Conservation (phyloP, 2,329 filamentous ascomycete genomes). For the Rhinocladiella similis region DNA sequence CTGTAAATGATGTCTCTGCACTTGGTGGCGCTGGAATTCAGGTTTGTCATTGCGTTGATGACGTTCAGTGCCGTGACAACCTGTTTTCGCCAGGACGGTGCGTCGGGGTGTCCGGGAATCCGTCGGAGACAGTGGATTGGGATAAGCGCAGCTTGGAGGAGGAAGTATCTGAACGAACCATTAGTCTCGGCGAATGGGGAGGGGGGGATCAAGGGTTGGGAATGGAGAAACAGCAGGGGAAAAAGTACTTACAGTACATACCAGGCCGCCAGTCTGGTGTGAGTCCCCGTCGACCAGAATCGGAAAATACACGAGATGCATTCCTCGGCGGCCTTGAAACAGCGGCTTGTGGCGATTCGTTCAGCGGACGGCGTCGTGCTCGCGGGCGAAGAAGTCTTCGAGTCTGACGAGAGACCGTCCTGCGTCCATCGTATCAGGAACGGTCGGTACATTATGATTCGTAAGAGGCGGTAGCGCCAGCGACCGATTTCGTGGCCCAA, state of each 20-base stretch:
- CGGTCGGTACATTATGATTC: slow-evolving; percentile 46
- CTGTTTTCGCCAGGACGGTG: slow-evolving; percentile 30
- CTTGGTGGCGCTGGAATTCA: slow-evolving; percentile 23
- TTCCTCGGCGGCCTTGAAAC: slow-evolving; percentile 42
- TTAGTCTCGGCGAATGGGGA: no score
- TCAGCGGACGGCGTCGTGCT: slow-evolving; percentile 39
- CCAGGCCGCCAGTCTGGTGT: slow-evolving; percentile 45
- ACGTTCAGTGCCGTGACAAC: slow-evolving; percentile 19
- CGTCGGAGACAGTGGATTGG: slow-evolving; percentile 47
- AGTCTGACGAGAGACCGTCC: slow-evolving; percentile 30
- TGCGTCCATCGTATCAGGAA: slow-evolving; percentile 34
- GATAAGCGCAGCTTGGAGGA: slow-evolving; percentile 48
- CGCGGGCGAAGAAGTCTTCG: slow-evolving; percentile 22
- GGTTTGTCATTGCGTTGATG: slow-evolving; percentile 21
- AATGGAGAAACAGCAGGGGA: neutral
- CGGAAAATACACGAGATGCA: slow-evolving; percentile 44
- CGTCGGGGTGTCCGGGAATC: slow-evolving; percentile 35
- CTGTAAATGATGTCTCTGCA: slow-evolving; percentile 24
- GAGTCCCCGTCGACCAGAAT: slow-evolving; percentile 42
- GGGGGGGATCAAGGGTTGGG: neutral
- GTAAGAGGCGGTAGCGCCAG: slow-evolving; percentile 47
- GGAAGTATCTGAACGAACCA: slow-evolving; percentile 39
- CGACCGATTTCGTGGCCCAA: slow-evolving; percentile 41
- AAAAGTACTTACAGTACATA: slow-evolving; percentile 41
- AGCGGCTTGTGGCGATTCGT: slow-evolving; percentile 40